A percentile compares a stretch with the other conserved stretches of the same genome.
phyloP scores from a whole-genome alignment of 1,284 basidiomycete species.

The Malassezia nana region DNA sequence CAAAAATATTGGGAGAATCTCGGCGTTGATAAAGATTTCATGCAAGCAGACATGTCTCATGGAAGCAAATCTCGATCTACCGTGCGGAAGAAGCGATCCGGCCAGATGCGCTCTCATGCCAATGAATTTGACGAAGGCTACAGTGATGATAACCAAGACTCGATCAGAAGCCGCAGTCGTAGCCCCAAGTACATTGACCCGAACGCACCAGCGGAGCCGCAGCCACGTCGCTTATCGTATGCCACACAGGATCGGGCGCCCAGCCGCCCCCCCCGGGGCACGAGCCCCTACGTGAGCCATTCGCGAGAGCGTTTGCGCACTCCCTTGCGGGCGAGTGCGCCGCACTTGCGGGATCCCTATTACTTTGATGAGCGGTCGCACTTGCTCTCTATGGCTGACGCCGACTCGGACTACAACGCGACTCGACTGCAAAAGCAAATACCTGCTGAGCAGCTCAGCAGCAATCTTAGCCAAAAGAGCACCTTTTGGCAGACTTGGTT shows the following conservation, averaged over 20 bases:
- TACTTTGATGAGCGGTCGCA: slow-evolving; percentile 12
- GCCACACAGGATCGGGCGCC: slow-evolving; percentile 5
- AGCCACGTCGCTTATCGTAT: background rate
- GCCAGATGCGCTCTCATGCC: background rate
- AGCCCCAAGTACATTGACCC: slow-evolving; percentile 26
- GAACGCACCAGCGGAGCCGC: background rate
- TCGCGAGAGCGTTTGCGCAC: background rate
- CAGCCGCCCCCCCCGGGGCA: slow-evolving; percentile 7
- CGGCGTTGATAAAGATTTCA: slow-evolving; percentile 1
- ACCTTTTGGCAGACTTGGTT: slow-evolving; percentile 45
- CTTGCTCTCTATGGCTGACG: slow-evolving; percentile 4
- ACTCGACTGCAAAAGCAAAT: background rate
- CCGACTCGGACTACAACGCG: slow-evolving; percentile 6
- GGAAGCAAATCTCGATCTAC: background rate
- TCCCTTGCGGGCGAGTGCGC: slow-evolving; percentile 12
- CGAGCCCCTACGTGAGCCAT: background rate
- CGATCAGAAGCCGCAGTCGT: slow-evolving; percentile 23
- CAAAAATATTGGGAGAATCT: slow-evolving; percentile 1
- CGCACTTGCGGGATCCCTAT: slow-evolving; percentile 27
- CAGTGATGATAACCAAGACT: slow-evolving; percentile 17
- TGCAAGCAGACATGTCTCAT: background rate
- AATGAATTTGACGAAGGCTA: slow-evolving; percentile 5
- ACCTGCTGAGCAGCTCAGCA: slow-evolving; percentile 9
- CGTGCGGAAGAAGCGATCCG: background rate
- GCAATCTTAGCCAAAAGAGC: slow-evolving; percentile 21